Percentiles rank a stretch among this genome's conserved stretches.
Evolutionary conservation across 169 alveolate genomes (phyloP).

Genomic region (Besnoitia besnoiti): DNA sequence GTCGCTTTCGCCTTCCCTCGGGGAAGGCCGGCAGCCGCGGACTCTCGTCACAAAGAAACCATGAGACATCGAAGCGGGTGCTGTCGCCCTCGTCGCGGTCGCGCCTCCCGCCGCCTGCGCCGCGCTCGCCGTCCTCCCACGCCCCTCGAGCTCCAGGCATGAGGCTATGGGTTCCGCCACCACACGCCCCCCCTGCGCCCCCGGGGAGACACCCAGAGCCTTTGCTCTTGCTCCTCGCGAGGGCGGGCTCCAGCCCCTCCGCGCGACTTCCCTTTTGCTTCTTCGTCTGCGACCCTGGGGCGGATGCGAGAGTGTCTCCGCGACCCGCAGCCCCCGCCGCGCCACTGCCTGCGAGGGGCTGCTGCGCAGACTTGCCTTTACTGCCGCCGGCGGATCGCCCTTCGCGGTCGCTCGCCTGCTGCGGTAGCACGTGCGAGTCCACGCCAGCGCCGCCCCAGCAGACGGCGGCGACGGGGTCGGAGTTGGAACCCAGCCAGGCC

Average conservation of each 20-base stretch:
- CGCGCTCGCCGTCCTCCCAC: background rate
- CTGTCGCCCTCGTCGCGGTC: background rate
- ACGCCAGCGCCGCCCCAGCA: conserved; percentile 18
- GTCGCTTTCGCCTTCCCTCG: background rate
- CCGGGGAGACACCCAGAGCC: too few species aligned
- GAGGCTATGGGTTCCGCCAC: too few species aligned
- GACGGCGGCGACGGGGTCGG: background rate
- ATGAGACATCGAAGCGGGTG: background rate
- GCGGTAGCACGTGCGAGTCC: background rate
- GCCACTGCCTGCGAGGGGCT: background rate
- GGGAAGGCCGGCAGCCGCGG: background rate
- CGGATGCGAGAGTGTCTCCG: too few species aligned
- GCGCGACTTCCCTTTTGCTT: too few species aligned
- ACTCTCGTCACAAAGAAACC: too few species aligned
- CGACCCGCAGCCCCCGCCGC: too few species aligned
- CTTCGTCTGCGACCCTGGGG: too few species aligned
- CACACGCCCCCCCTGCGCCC: too few species aligned
- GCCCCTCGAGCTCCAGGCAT: background rate
- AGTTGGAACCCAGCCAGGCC: background rate
- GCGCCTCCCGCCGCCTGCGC: background rate
- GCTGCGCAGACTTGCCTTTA: too few species aligned
- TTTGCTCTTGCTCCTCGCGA: too few species aligned
- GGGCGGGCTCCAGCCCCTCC: too few species aligned
- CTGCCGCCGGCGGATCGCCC: too few species aligned
- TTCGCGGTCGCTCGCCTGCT: background rate